Base-by-base conservation (phyloP, 495 filamentous ascomycete species). In the Ramalina peruviana region DNA sequence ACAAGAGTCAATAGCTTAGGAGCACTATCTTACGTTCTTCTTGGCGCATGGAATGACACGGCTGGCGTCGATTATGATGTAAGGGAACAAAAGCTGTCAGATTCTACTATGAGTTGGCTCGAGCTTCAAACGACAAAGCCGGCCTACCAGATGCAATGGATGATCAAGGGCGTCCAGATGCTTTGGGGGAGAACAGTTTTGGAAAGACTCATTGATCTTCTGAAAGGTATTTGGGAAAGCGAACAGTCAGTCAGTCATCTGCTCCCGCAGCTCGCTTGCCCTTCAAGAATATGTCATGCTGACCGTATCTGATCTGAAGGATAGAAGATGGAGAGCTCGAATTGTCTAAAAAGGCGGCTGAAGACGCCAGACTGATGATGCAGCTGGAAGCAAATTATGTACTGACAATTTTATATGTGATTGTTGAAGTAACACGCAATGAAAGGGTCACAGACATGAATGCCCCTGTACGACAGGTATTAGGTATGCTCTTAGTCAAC, bases 21-120 rank as follows among this genome's bases (percentile, higher is more conserved):
- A 51, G 74, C 73, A n/a, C 60, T 94, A 53, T 74, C 82, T 19
- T 94, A 96, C 63, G 59, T 86, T 23, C 72, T 82, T 20, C 73
- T 93, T 19, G 88, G 88, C 3, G 70, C 80, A 37, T 93, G 88
- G 87, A 76, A 76, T 2, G 71, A 82, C 39, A 88, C 83, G 37
- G 85, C 82, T 46, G 79, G 80, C 38, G 59, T 59, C 47, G 54
- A 52, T 38, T 54, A 58, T 10, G 48, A 60, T 10, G 61, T 65
- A 44, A 65, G 66, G 6, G 26, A 10, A 26, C 10, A 20, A 3
- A 23, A 46, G 38, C 53, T 60, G 0, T 50, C 60, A 36, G 53
- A 58, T 30, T 45, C 40, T 2, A 58, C 60, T 33, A 27, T 54
- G 4, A 53, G 62, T n/a, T 49, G 59, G 46, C 51, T 57, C 33